phyloP scores from a whole-genome alignment of 2,329 filamentous ascomycete genomes.

The Pseudogymnoascus verrucosus region DNA sequence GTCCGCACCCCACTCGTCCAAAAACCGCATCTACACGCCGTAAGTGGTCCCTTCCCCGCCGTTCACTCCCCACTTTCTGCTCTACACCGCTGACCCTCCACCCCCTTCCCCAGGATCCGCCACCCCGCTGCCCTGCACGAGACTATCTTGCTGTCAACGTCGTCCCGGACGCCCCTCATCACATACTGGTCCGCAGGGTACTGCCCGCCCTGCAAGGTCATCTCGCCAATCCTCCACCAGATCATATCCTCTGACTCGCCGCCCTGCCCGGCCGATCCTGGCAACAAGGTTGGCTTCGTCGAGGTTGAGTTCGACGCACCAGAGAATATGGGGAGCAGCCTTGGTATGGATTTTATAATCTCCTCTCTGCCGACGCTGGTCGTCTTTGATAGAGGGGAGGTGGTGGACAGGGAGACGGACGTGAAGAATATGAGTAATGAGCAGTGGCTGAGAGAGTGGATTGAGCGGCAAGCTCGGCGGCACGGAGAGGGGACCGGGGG shows the following conservation, averaged over 20 bases:
- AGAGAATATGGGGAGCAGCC: conserved; percentile 42
- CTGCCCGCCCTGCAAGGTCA: conserved; percentile 45
- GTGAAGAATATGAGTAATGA: conserved; percentile 41
- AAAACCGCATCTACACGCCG: conserved; percentile 36
- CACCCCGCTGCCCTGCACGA: conserved; percentile 46
- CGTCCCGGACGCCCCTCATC: conserved; percentile 46
- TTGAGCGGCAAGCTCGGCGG: conserved; percentile 41
- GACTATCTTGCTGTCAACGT: conserved; percentile 47
- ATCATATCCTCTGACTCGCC: conserved; percentile 34
- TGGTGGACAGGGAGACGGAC: conserved; percentile 42
- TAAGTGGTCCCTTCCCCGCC: conserved; percentile 23
- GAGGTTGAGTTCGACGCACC: conserved; percentile 50
- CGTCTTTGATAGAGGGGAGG: conserved; percentile 48
- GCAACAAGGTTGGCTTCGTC: conserved; percentile 37
- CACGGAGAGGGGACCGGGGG: conserved; percentile 38
- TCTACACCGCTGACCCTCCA: conserved; percentile 10
- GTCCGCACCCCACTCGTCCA: conserved; percentile 19
- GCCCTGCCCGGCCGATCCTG: conserved; percentile 23
- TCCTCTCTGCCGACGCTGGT: conserved; percentile 49
- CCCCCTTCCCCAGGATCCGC: conserved; percentile 38
- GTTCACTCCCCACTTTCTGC: conserved; percentile 11
- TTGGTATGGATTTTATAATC: conserved; percentile 51
- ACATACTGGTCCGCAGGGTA: conserved; percentile 54
- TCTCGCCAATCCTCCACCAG: conserved; percentile 41
- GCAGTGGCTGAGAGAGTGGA: conserved; percentile 46